Evolutionary conservation across 2,329 filamentous ascomycete genomes (phyloP).

Genomic region (Colletotrichum salicis): DNA sequence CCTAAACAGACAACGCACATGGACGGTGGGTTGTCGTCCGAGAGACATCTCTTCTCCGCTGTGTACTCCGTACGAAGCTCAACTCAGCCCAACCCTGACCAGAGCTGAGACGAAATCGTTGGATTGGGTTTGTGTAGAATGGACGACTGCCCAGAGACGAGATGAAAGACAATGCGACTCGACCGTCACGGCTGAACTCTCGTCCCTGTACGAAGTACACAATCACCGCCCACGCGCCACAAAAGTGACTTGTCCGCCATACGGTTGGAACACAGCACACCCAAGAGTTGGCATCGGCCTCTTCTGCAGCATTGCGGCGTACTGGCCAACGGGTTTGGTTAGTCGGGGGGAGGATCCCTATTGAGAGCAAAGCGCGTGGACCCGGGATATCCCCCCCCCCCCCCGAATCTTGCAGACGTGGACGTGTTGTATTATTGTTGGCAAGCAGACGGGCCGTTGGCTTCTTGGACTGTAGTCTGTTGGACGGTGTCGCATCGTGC

Average conservation of each 20-base stretch:
- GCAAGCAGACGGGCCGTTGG: constrained; percentile 5
- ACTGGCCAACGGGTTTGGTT: background rate
- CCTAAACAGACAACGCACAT: background rate
- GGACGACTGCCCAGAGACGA: background rate
- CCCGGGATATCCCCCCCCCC: constrained; percentile 14
- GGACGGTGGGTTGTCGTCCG: background rate
- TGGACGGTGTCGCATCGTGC: background rate
- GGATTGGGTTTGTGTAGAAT: background rate
- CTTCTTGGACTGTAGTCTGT: too few species aligned
- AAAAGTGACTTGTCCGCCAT: background rate
- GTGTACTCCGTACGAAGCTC: too few species aligned
- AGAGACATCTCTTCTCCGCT: background rate
- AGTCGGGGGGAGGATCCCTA: background rate
- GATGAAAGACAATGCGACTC: background rate
- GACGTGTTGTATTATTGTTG: background rate
- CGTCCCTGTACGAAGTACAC: background rate
- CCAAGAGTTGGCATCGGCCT: too few species aligned
- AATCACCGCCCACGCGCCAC: background rate
- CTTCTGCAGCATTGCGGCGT: background rate
- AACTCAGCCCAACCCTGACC: background rate
- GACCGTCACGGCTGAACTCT: background rate
- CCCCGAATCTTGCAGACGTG: constrained; percentile 16
- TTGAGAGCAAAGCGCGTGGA: background rate
- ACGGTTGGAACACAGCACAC: too few species aligned
- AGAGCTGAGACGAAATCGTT: background rate